phyloP scores from a whole-genome alignment of 169 alveolate genomes.

The Plasmodium reichenowi region DNA sequence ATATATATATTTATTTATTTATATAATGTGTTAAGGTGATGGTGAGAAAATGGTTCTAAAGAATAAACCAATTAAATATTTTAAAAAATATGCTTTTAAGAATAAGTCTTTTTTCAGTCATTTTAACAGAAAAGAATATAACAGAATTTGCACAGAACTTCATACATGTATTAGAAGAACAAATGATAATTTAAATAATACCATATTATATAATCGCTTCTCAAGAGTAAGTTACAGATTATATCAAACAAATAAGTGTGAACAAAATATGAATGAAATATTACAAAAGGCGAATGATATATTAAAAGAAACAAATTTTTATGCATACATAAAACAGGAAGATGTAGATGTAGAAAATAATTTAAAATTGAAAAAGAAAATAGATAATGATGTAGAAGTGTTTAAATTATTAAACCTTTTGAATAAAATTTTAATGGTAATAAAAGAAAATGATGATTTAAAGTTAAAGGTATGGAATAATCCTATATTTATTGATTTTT shows the following conservation, averaged over 20 bases:
- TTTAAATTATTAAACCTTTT: slow-evolving; percentile 36
- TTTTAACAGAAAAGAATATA: background rate
- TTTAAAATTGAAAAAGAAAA: slow-evolving; percentile 2
- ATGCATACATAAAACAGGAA: slow-evolving; percentile 20
- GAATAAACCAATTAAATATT: background rate
- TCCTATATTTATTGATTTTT: slow-evolving; percentile 26
- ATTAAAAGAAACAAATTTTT: slow-evolving; percentile 44
- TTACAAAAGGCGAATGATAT: slow-evolving; percentile 25
- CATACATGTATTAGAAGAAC: background rate
- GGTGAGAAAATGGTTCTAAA: background rate
- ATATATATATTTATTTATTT: too few relatives aligned
- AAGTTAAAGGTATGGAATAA: slow-evolving; percentile 39
- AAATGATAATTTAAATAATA: background rate
- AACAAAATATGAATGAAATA: slow-evolving; percentile 7
- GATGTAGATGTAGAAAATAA: slow-evolving; percentile 3
- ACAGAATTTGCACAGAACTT: background rate
- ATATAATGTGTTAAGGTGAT: too few relatives aligned
- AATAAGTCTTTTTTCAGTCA: background rate
- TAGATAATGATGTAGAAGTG: slow-evolving; percentile 30
- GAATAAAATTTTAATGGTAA: slow-evolving; percentile 49
- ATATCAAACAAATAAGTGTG: background rate
- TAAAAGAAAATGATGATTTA: slow-evolving; percentile 30
- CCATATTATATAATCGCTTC: background rate
- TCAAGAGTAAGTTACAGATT: background rate
- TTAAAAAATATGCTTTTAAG: background rate